Conservation (phyloP, 2,329 filamentous ascomycete species). For the Ophiostoma himal-ulmi region DNA sequence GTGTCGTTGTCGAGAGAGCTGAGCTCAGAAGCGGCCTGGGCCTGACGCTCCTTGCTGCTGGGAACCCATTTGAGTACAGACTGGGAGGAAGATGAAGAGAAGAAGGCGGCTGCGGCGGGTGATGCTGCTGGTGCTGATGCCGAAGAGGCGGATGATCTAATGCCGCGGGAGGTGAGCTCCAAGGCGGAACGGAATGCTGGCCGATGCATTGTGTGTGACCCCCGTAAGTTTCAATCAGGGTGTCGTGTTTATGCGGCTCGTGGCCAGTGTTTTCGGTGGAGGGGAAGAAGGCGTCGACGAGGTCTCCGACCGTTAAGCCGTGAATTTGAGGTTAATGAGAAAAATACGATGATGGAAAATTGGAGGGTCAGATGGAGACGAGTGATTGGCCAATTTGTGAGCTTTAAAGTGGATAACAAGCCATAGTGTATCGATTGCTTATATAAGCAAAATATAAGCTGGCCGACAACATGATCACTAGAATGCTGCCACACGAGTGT, state of each 20-base stretch:
- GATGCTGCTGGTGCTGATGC: not conserved
- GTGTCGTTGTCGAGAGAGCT: conserved; percentile 23
- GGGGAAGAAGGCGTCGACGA: not conserved
- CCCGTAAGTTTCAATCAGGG: not conserved
- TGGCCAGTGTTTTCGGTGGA: not conserved
- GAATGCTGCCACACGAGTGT: not conserved
- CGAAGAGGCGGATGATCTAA: not conserved
- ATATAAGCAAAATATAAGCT: not conserved
- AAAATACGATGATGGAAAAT: conserved; percentile 20
- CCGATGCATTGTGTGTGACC: conserved; percentile 24
- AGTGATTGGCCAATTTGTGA: not conserved
- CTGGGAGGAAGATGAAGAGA: conserved; percentile 25
- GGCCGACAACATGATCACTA: not conserved
- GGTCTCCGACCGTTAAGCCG: not conserved
- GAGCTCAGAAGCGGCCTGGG: conserved; percentile 28
- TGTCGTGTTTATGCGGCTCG: not conserved
- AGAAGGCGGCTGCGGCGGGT: conserved; percentile 13
- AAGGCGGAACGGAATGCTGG: conserved; percentile 25
- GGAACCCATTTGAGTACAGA: conserved; percentile 22
- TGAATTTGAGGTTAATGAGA: conserved; percentile 7
- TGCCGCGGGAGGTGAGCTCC: conserved; percentile 9
- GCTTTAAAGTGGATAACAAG: not conserved
- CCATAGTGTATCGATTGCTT: not conserved
- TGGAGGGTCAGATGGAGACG: not conserved
- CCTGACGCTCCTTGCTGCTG: conserved; percentile 25